Evolutionary conservation across 2,329 filamentous ascomycete species (phyloP).

Genomic region (Pseudopithomyces maydicus): DNA sequence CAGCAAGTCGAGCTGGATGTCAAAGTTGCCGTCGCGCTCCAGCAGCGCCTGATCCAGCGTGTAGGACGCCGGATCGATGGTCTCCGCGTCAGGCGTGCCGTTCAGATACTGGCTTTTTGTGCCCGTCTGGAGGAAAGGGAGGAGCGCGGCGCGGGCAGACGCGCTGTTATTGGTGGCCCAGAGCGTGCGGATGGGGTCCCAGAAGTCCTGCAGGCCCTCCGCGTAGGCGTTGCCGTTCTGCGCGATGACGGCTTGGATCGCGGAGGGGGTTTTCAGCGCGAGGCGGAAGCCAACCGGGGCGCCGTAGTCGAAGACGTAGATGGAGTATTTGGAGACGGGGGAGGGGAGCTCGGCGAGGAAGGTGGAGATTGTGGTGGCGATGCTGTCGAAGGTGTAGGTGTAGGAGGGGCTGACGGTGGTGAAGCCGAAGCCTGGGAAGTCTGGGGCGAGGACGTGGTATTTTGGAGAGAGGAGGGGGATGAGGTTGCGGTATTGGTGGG

Average conservation of each 20-base stretch:
- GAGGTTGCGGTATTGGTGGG: constrained; percentile 52
- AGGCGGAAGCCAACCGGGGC: constrained; percentile 61
- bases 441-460: constrained; percentile 59
- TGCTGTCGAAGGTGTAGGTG: constrained; percentile 59
- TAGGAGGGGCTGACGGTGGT: constrained; percentile 54
- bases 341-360: constrained; percentile 55
- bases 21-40: constrained; percentile 55
- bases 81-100: constrained; percentile 42
- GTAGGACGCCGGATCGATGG: constrained; percentile 54
- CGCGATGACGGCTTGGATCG: constrained; percentile 58
- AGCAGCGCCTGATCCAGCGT: constrained; percentile 59
- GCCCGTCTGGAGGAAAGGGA: constrained; percentile 18
- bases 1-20: constrained; percentile 63
- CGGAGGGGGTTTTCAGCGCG: constrained; percentile 55
- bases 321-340: constrained; percentile 53
- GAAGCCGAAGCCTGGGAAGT: constrained; percentile 66
- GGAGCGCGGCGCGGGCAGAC: constrained; percentile 18
- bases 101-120: constrained; percentile 52
- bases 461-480: constrained; percentile 50
- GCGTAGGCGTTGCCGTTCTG: constrained; percentile 68
- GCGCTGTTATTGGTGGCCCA: constrained; percentile 47
- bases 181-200: constrained; percentile 54
- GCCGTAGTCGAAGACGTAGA: constrained; percentile 69
- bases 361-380: constrained; percentile 54
- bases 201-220: constrained; percentile 59